Percentiles rank a stretch among this genome's conserved stretches.
These are phyloP conservation scores for Aegilops umbellulata DNA, from an alignment of 176 grass and related monocot genomes.

Conservation along the genomic window DNA sequence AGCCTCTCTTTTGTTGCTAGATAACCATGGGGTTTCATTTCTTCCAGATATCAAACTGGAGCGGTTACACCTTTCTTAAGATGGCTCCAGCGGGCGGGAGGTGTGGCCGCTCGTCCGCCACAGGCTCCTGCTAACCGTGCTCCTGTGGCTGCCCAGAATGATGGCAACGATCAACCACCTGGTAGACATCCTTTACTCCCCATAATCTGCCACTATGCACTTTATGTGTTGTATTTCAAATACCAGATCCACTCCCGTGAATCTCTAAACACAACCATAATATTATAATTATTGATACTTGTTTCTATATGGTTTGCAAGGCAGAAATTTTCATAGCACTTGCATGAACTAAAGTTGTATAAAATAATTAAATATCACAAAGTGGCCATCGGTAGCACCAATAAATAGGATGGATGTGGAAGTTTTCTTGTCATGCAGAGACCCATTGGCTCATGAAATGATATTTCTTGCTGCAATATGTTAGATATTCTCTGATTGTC, in stretches of 20 bases:
- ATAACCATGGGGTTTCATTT: conserved; percentile 28
- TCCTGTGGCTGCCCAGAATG: conserved; percentile 45
- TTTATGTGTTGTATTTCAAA: neutral
- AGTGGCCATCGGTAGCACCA: neutral
- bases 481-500: neutral
- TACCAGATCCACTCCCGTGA: neutral
- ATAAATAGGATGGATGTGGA: neutral
- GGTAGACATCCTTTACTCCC: conserved; percentile 35
- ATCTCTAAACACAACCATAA: neutral
- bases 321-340: neutral
- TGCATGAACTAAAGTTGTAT: neutral
- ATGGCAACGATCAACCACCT: conserved; percentile 48
- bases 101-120: conserved; percentile 52
- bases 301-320: conserved; percentile 14
- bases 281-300: neutral
- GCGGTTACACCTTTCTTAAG: conserved; percentile 70
- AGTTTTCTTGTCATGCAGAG: neutral
- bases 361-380: neutral
- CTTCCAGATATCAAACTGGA: conserved; percentile 81
- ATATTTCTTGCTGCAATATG: neutral
- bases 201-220: conserved; percentile 8
- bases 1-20: neutral
- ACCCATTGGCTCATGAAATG: conserved; percentile 16
- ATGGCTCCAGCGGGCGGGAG: conserved; percentile 64
- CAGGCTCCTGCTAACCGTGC: conserved; percentile 56